Conservation (phyloP, 202 grass and related monocot genomes). For the Setaria viridis region DNA sequence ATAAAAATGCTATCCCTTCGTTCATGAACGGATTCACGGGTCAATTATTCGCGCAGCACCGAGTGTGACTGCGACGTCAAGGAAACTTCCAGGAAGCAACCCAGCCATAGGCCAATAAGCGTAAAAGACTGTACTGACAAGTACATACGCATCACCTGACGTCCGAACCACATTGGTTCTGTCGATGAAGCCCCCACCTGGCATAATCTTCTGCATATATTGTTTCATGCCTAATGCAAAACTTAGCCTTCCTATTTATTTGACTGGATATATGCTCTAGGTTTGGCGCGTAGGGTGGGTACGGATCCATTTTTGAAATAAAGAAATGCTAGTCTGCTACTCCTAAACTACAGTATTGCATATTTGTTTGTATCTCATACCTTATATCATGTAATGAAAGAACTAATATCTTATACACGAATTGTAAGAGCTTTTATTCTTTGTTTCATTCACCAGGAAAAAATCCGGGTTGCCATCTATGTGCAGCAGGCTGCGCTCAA, state of each 20-base stretch:
- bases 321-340: too few relatives aligned
- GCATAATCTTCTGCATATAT: too few relatives aligned
- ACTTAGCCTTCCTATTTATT: too few relatives aligned
- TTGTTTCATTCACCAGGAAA: slow-evolving; percentile 55
- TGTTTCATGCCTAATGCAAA: too few relatives aligned
- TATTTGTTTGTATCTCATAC: neutral
- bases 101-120: neutral
- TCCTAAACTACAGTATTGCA: neutral
- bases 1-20: too few relatives aligned
- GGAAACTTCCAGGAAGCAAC: slow-evolving; percentile 49
- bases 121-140: neutral
- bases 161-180: too few relatives aligned
- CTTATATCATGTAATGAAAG: neutral
- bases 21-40: neutral
- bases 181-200: too few relatives aligned
- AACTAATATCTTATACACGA: neutral
- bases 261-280: too few relatives aligned
- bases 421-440: neutral
- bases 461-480: slow-evolving; percentile 59
- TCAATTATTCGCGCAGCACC: neutral
- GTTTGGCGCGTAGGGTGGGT: neutral
- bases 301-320: neutral
- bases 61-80: slow-evolving; percentile 6
- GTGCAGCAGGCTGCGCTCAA: slow-evolving; percentile 68
- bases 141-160: neutral